These are phyloP conservation scores for Colletotrichum tabaci DNA, from an alignment of 2,329 filamentous ascomycete species.

Conservation along the genomic window DNA sequence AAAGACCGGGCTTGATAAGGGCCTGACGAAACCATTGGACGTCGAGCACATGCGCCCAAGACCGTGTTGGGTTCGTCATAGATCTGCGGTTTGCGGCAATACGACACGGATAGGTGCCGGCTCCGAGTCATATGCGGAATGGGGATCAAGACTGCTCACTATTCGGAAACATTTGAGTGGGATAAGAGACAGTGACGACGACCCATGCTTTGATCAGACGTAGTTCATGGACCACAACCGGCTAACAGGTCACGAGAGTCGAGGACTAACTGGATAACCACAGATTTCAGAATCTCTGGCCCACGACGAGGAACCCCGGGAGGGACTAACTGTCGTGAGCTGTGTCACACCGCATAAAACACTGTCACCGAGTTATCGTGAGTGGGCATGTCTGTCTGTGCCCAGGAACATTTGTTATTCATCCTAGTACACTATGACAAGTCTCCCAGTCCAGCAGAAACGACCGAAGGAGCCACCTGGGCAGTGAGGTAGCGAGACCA, in stretches of 20 bases:
- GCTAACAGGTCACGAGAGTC: no score
- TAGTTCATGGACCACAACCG: no score
- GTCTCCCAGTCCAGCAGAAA: background rate
- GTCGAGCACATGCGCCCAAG: background rate
- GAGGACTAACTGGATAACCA: no score
- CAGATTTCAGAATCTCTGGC: no score
- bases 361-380: background rate
- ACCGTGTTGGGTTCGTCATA: background rate
- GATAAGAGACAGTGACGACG: background rate
- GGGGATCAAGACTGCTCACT: background rate
- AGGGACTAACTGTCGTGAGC: no score
- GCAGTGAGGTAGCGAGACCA: background rate
- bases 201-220: no score
- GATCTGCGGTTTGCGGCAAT: background rate
- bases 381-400: background rate
- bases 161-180: background rate
- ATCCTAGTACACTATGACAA: background rate
- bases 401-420: background rate
- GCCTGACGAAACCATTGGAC: background rate
- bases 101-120: background rate
- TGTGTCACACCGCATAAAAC: no score
- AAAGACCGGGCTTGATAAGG: background rate
- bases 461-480: background rate
- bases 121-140: background rate
- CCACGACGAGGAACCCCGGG: background rate